phyloP scores from a whole-genome alignment of 441 rosid species.

The Metrosideros polymorpha region DNA sequence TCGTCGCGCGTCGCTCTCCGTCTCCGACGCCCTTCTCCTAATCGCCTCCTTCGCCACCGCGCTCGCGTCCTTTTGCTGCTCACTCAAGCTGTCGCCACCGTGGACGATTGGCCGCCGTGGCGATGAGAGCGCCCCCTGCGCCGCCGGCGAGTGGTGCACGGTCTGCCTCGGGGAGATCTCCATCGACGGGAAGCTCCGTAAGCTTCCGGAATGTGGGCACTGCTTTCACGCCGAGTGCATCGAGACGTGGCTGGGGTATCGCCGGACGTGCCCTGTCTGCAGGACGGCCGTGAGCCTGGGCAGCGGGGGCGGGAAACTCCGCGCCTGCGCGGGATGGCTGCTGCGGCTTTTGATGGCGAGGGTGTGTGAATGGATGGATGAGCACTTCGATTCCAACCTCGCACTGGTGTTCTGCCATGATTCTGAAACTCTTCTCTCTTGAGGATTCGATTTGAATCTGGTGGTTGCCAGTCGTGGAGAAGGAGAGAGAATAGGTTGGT shows the following conservation, averaged over 20 bases:
- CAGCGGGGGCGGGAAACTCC: not conserved
- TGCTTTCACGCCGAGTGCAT: conserved; percentile 22
- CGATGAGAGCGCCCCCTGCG: not conserved
- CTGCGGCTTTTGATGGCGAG: not conserved
- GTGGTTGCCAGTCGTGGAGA: not conserved
- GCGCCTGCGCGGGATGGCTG: not conserved
- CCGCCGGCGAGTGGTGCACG: conserved; percentile 1
- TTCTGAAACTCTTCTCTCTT: not conserved
- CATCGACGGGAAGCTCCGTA: conserved; percentile 4
- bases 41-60: not conserved
- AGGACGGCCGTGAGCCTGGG: not conserved
- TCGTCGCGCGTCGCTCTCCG: not conserved
- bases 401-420: not conserved
- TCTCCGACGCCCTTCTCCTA: not conserved
- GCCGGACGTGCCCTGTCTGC: not conserved
- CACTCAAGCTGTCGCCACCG: not conserved
- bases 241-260: conserved; percentile 20
- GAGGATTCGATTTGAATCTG: not conserved
- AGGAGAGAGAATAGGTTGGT: not conserved
- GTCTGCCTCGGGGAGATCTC: conserved; percentile 18
- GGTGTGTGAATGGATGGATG: not conserved
- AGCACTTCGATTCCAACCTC: not conserved
- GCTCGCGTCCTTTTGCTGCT: not conserved
- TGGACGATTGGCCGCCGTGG: not conserved
- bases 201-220: conserved; percentile 13